Evolutionary conservation across 2,329 filamentous ascomycete species (phyloP).

Genomic region (Fusarium domesticum): DNA sequence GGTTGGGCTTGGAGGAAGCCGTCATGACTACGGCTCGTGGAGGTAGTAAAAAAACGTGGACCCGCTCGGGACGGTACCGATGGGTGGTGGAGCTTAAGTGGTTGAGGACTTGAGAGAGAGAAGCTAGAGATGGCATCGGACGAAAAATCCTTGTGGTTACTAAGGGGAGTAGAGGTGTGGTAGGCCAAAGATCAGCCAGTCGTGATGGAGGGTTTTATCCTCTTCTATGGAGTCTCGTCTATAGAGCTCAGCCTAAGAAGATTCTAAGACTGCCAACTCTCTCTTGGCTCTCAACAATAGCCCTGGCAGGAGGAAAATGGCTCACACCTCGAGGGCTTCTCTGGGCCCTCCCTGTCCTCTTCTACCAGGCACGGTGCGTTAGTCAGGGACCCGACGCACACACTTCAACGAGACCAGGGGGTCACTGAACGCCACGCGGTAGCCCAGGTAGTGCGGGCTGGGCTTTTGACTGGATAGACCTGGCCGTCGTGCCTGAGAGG

Average conservation of each 20-base stretch:
- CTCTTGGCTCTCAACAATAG: too few species aligned
- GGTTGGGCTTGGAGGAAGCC: neutral
- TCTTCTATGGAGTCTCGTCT: too few species aligned
- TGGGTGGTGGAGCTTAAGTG: conserved; percentile 1
- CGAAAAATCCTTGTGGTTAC: conserved; percentile 9
- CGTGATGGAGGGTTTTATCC: neutral
- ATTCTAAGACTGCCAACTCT: too few species aligned
- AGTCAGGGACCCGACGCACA: conserved; percentile 28
- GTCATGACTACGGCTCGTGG: conserved; percentile 2
- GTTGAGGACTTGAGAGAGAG: neutral
- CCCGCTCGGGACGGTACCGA: conserved; percentile 24
- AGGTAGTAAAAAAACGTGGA: conserved; percentile 7
- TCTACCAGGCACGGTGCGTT: conserved; percentile 28
- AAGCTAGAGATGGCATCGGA: conserved; percentile 3
- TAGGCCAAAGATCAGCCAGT: conserved; percentile 15
- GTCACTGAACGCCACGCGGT: conserved; percentile 6
- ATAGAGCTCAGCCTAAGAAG: too few species aligned
- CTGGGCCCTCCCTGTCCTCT: conserved; percentile 6
- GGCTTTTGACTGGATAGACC: conserved; percentile 14
- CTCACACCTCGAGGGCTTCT: too few species aligned
- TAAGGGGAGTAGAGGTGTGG: conserved; percentile 7
- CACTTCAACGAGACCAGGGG: conserved; percentile 22
- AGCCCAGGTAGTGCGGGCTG: conserved; percentile 13
- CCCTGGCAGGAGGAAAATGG: too few species aligned
- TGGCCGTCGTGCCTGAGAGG: conserved; percentile 2